Conservation (phyloP, 345 rosid genomes). For the Aquilaria malaccensis region DNA sequence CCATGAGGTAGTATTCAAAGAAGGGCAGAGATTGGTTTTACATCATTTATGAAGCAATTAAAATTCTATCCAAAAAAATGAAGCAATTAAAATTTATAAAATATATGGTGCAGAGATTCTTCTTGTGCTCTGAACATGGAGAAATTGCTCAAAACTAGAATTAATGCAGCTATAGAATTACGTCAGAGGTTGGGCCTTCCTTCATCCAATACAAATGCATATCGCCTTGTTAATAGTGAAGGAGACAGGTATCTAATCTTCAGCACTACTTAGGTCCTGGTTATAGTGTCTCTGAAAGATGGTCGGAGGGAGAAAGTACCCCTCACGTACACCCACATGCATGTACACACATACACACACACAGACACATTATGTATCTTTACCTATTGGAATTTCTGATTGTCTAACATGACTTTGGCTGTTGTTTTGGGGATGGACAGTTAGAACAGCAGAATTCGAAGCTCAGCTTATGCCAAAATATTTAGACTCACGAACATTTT, state of each 20-base stretch:
- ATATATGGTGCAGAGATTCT: constrained; percentile 50
- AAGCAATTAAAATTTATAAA: constrained; percentile 4
- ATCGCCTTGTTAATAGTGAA: constrained; percentile 80
- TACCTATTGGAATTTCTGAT: too few species aligned
- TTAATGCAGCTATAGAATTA: constrained; percentile 53
- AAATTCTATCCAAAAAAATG: neutral
- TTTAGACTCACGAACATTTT: too few species aligned
- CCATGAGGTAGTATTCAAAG: constrained; percentile 32
- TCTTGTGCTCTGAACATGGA: constrained; percentile 70
- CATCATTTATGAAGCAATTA: neutral
- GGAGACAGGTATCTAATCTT: constrained; percentile 64
- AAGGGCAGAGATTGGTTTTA: constrained; percentile 2
- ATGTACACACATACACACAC: too few species aligned
- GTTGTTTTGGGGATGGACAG: too few species aligned
- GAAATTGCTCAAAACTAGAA: constrained; percentile 62
- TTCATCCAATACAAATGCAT: constrained; percentile 60
- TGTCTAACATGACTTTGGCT: too few species aligned
- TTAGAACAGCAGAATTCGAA: too few species aligned
- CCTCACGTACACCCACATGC: too few species aligned
- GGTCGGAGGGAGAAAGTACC: too few species aligned
- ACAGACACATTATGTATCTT: too few species aligned
- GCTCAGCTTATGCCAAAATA: too few species aligned
- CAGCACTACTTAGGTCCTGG: too few species aligned
- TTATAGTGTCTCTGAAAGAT: too few species aligned
- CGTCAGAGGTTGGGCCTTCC: constrained; percentile 68